Conservation (phyloP, 768 basidiomycete species). For the Boletales sp. region DNA sequence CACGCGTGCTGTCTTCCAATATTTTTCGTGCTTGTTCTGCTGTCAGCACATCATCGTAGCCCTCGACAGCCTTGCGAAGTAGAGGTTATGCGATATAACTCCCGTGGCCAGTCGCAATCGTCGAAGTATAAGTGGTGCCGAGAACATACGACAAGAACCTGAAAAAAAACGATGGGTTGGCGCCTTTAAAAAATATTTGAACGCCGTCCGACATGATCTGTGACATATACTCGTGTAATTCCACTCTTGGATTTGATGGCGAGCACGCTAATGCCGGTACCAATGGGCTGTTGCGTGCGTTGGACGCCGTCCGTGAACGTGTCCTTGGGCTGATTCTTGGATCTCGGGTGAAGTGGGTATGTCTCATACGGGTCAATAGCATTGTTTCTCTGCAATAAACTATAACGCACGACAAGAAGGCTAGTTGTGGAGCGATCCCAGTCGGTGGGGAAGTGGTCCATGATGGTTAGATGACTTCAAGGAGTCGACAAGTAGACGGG, state of each 20-base stretch:
- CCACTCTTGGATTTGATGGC: constrained; percentile 86
- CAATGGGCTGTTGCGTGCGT: constrained; percentile 89
- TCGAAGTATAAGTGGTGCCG: constrained; percentile 95
- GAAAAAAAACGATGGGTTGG: not conserved
- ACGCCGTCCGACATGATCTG: constrained; percentile 84
- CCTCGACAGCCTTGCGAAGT: constrained; percentile 88
- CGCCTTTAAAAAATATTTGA: constrained; percentile 36
- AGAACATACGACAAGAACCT: constrained; percentile 93
- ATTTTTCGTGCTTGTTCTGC: constrained; percentile 78
- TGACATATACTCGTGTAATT: constrained; percentile 90
- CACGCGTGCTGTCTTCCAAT: constrained; percentile 82
- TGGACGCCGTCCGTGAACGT: constrained; percentile 64
- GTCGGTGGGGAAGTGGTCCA: constrained; percentile 84
- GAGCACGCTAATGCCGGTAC: constrained; percentile 95
- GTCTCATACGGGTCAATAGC: constrained; percentile 72
- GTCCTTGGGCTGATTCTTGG: constrained; percentile 48
- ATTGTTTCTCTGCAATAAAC: constrained; percentile 58
- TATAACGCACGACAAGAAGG: no score
- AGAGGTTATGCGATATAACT: constrained; percentile 91
- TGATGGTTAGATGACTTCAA: constrained; percentile 25
- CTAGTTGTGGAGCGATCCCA: constrained; percentile 74
- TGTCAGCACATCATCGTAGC: constrained; percentile 65
- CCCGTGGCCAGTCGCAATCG: constrained; percentile 94
- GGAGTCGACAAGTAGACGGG: no score
- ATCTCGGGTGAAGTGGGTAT: constrained; percentile 66